Evolutionary conservation across 2,329 filamentous ascomycete genomes (phyloP), one percentile per base, ranked within the genome.

Genomic region (Fusarium pseudograminearum): DNA sequence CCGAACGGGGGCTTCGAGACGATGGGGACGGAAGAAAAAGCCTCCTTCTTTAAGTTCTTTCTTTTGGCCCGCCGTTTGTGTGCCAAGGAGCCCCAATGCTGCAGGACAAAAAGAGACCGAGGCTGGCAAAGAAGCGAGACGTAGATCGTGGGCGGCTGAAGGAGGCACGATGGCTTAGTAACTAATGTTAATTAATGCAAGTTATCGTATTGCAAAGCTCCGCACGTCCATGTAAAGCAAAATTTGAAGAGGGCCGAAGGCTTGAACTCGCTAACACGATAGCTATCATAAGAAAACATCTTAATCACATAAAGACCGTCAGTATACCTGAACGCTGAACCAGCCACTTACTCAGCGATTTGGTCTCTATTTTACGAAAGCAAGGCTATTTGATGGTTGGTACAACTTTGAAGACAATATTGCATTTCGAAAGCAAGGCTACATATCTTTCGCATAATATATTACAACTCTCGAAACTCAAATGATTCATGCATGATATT

Each of bases 81-180:
- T 50, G 57, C 61, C 53, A 67, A 67, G 53, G 45, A 51, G 20
- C 20, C 36, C 40, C 47, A 55, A 47, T 45, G 46, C 28, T 65
- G 60, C 34, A 65, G 51, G 28, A 44, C 14, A 44, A 42, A 44
- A 56, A 47, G 57, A 70, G 61, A 57, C 67, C 67, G 66, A 69
- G 52, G 46, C 62, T 62, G 57, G 53, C 40, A 52, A 42, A 41
- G 48, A 44, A 50, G 54, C 42, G 14, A 34, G 40, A 45, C 40
- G 33, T 40, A 56, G 16, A 18, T 22, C 16, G 42, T 57, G 22
- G 48, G 51, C 38, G 33, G 59, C 45, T 50, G 51, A 26, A 52
- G 5, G 16, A 57, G 51, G 33, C 47, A 51, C 20, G 16, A 56
- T 28, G 40, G 28, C 33, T 38, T 16, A 31, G 36, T 14, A 26